Base-by-base conservation (phyloP, 2,329 filamentous ascomycete genomes). In the Ophiocordyceps robertsii region DNA sequence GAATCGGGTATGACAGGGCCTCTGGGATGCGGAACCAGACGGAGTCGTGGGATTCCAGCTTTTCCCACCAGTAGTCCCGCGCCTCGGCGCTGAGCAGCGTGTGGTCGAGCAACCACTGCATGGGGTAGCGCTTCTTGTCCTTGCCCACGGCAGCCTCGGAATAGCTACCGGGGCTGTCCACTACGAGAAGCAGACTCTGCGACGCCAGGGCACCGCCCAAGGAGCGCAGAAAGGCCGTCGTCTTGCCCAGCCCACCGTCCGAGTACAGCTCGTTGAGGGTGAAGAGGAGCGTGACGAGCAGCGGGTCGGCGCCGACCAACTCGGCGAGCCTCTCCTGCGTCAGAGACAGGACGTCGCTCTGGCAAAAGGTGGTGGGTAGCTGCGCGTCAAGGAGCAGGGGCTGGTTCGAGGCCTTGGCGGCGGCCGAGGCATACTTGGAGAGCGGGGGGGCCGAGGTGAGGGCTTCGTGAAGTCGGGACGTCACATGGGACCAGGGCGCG, bases 201-300 rank as follows among this genome's bases (percentile, higher is more conserved):
- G 66, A 46, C 1, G 69, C 63, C 3, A 84, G 57, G 1, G 64
- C 50, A 2, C 73, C 66, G 0, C 83, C 85, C 16, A 95, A 64
- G 1, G 67, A 67, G 4, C 87, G 70, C 0, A 98, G 69, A 49
- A 96, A 81, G 4, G 69, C 67, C 0, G 90, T 94, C 0, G 90
- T 87, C 51, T 79, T 77, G 3, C 79, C 69, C 39, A 79, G 68
- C 21, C 88, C 76, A 1, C 81, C 86, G 0, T 76, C 69, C 0
- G 84, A 82, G 66, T 95, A 96, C 0, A 98, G 77, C 63, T 98
- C 92, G 60, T 96, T 96, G 38, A 96, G 73, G 0, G 90, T 95
- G 68, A 96, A 98, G 63, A 96, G 77, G 12, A 96, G 65, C 0
- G 89, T 95, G 13, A 94, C 68, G 1, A 95, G 63, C 4, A 71